Conservation (phyloP, 2,329 filamentous ascomycete species). For the Coniochaeta hoffmannii region DNA sequence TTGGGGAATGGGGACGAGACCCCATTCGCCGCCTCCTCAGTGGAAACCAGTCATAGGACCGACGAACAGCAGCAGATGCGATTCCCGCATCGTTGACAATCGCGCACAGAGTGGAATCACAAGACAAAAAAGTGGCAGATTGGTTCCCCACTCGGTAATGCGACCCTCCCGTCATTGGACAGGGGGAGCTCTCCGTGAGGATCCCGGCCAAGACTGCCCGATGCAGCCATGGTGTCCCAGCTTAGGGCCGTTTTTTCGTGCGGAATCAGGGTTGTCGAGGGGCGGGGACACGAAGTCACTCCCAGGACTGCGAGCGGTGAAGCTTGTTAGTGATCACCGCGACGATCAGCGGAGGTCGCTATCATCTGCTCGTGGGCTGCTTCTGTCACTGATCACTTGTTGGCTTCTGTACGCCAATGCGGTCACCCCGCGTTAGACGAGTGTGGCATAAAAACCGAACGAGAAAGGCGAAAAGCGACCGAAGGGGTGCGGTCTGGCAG, state of each 20-base stretch:
- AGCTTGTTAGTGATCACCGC: background rate
- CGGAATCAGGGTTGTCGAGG: background rate
- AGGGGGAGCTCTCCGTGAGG: background rate
- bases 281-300: background rate
- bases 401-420: background rate
- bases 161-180: conserved; percentile 1
- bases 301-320: background rate
- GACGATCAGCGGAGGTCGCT: background rate
- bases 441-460: background rate
- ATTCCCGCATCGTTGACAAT: background rate
- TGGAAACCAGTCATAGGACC: background rate
- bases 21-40: background rate
- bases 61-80: background rate
- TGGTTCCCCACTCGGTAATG: conserved; percentile 1
- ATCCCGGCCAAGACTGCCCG: conserved; percentile 1
- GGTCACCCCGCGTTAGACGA: background rate
- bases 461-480: background rate
- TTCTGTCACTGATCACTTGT: background rate
- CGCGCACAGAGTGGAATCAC: conserved; percentile 1
- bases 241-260: conserved; percentile 1
- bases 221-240: background rate
- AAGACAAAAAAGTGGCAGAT: conserved; percentile 2
- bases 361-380: background rate
- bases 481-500: background rate
- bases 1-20: background rate